Base-by-base conservation (phyloP, 2,329 filamentous ascomycete genomes). In the Xylaria sp. region DNA sequence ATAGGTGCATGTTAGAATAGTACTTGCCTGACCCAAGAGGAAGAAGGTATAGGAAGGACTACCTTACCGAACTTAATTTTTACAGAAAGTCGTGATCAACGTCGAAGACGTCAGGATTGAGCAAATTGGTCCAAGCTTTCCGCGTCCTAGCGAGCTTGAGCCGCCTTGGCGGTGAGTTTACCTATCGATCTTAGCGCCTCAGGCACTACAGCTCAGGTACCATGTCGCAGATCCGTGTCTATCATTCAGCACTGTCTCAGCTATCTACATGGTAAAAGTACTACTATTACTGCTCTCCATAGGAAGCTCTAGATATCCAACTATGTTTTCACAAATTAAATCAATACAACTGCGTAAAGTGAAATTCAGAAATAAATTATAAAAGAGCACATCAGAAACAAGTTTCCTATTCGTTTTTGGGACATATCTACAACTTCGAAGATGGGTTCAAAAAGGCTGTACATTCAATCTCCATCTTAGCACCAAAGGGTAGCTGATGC, bases 401-500 rank as follows among this genome's bases (percentile, higher is more conserved):
- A n/a, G 42, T n/a, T n/a, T 8, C 42, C 16, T 21, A 21, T 21
- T 21, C 4, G 9, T 23, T 48, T 12, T 48, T n/a, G 10, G 13
- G n/a, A 18, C 23, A 47, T 23, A 27, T 44, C 65, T 65, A 75
- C 9, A 75, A 42, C 61, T 74, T 76, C 4, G 69, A 25, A 2
- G 2, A 25, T 3, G 69, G 32, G 25, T 69, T 63, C 42, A 72
- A 37, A 16, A 76, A 77, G 2, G 90, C 90, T 78, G 90, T 90
- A 77, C 88, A 91, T 82, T 94, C 91, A 76, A 94, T 92, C 83
- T 93, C 92, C 9, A 94, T 88, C 66, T 90, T 87, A 3, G 91
- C 91, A 12, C 87, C 86, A 75, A 91, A 86, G 1, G 91, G 92
- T 73, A 94, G 81, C 77, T 91, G 86, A 79, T 92, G 88, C 13